Base-by-base conservation (phyloP, 2,329 filamentous ascomycete genomes). In the Colletotrichum coccodes region DNA sequence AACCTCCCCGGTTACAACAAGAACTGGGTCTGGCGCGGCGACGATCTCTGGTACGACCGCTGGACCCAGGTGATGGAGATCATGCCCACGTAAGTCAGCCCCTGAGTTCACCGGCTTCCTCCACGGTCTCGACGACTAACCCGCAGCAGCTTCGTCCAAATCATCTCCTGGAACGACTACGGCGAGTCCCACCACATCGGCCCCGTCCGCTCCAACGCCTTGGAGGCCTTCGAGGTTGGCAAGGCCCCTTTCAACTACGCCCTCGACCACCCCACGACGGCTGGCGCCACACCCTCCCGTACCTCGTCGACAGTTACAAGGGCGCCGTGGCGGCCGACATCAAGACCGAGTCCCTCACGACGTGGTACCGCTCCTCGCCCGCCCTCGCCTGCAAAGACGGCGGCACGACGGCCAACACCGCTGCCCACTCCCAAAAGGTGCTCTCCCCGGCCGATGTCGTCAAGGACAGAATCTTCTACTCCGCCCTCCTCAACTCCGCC, bases 11-110 rank as follows among this genome's bases (percentile, higher is more conserved):
- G 80, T 7, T 90, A 83, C 72, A 76, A 79, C 47, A 91, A 91
- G 78, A 89, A 90, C 74, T 91, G 89, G 88, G 79, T 90, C 6
- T 91, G 87, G 82, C 82, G 83, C 26, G 86, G 87, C n/a, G 89
- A 91, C 71, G 80, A 85, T 63, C 76, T 91, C 14, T 92, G 89
- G 88, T 84, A 83, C 70, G 80, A 87, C 61, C 85, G 89, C 9
- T 91, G 89, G 89, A 77, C 82, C 11, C 73, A 82, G 84, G 60
- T 89, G 79, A 79, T 84, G 79, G 21, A 83, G 84, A 21, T 86
- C 88, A 70, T 79, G 83, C 68, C 75, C 88, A 14, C 90, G 87
- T 86, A 82, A 81, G 61, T 78, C 85, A 56, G 83, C 84, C 21
- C 89, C 85, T 16, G 9, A 16, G 86, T 76, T 81, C 4, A 30